phyloP scores from a whole-genome alignment of 176 grass and related monocot species.

The Avena atlantica region DNA sequence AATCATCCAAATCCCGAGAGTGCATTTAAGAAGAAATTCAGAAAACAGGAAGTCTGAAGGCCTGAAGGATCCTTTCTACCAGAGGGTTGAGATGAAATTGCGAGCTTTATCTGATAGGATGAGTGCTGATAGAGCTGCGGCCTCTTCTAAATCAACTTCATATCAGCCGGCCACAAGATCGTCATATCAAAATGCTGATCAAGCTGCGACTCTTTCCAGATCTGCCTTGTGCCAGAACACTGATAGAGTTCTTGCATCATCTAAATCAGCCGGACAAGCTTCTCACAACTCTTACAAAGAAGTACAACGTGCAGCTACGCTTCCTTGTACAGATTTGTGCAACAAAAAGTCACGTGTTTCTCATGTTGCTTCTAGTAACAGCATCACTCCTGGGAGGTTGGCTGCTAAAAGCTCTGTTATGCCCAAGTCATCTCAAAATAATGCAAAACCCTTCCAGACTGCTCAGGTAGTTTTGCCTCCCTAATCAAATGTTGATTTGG shows the following conservation, averaged over 20 bases:
- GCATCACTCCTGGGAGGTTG: neutral
- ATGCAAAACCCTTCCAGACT: slow-evolving; percentile 21
- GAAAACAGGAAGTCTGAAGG: slow-evolving; percentile 45
- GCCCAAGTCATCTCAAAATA: slow-evolving; percentile 44
- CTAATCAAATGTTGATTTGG: neutral
- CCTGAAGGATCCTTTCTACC: slow-evolving; percentile 56
- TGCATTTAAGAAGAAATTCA: slow-evolving; percentile 47
- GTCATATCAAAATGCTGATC: slow-evolving; percentile 39
- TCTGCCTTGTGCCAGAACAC: slow-evolving; percentile 29
- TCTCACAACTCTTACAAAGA: slow-evolving; percentile 28
- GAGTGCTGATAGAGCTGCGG: slow-evolving; percentile 39
- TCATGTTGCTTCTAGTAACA: slow-evolving; percentile 32
- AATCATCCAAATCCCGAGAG: slow-evolving; percentile 40
- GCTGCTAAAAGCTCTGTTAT: slow-evolving; percentile 33
- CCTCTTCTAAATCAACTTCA: slow-evolving; percentile 38
- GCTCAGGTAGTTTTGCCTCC: slow-evolving; percentile 44
- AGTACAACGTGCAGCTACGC: neutral
- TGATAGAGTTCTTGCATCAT: neutral
- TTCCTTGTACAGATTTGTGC: slow-evolving; percentile 6
- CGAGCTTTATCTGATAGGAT: slow-evolving; percentile 65
- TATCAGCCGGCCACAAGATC: slow-evolving; percentile 42
- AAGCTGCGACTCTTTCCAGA: slow-evolving; percentile 36
- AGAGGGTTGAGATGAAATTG: slow-evolving; percentile 63
- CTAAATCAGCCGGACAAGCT: slow-evolving; percentile 45
- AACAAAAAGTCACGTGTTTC: slow-evolving; percentile 35